A percentile compares a stretch with the other conserved stretches of the same genome.
Conservation (phyloP, 345 rosid species). For the Pistacia atlantica region DNA sequence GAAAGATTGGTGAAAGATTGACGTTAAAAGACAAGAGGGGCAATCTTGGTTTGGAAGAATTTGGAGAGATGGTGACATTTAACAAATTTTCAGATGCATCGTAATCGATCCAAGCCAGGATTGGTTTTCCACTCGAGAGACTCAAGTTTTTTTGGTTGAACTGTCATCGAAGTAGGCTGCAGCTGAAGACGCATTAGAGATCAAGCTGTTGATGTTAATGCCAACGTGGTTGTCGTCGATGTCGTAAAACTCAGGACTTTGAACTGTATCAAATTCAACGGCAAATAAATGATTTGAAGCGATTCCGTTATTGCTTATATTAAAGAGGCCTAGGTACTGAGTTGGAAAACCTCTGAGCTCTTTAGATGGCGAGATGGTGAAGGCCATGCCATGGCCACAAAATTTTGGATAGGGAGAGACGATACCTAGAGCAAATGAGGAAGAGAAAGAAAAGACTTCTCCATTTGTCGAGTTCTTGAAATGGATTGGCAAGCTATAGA, state of each 20-base stretch:
- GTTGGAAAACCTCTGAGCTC: conserved; percentile 13
- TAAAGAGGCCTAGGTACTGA: conserved; percentile 20
- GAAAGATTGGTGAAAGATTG: no score
- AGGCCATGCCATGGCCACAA: no score
- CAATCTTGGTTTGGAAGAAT: conserved; percentile 24
- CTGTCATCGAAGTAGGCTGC: conserved; percentile 38
- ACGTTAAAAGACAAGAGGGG: conserved; percentile 47
- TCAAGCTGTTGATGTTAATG: conserved; percentile 46
- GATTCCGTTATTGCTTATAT: neutral
- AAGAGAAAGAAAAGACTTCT: no score
- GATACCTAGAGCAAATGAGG: no score
- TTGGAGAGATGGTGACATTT: conserved; percentile 51
- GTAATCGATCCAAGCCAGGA: conserved; percentile 65
- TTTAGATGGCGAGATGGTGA: conserved; percentile 25
- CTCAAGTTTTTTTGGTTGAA: conserved; percentile 22
- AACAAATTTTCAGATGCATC: conserved; percentile 34
- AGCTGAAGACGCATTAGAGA: conserved; percentile 32
- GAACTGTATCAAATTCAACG: conserved; percentile 23
- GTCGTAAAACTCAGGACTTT: conserved; percentile 42
- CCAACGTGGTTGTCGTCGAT: conserved; percentile 59
- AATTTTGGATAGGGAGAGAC: no score
- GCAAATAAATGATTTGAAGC: conserved; percentile 36
- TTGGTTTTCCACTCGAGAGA: conserved; percentile 43
- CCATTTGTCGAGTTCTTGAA: no score
- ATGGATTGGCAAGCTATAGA: no score